Percentiles rank a stretch among this genome's conserved stretches.
phyloP scores from a whole-genome alignment of 2,329 filamentous ascomycete genomes.

The Calonectria pseudoreteaudii region DNA sequence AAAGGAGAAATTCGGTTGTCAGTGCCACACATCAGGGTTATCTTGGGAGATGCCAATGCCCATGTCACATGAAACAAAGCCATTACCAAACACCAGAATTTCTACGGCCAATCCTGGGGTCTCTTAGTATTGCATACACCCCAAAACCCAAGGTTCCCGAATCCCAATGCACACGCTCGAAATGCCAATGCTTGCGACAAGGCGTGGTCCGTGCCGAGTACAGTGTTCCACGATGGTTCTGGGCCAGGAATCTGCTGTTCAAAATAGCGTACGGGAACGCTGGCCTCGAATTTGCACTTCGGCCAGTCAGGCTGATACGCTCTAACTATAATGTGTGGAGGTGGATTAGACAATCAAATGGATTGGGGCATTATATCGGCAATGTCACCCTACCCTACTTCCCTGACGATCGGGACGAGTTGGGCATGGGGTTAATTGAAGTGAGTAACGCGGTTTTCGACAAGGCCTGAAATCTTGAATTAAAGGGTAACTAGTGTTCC shows the following conservation, averaged over 20 bases:
- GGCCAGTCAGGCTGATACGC: background rate
- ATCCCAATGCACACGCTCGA: background rate
- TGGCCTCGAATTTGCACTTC: background rate
- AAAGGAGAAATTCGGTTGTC: background rate
- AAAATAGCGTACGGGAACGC: background rate
- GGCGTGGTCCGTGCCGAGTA: background rate
- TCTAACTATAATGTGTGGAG: background rate
- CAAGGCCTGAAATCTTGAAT: background rate
- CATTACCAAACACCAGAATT: background rate
- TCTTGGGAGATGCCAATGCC: background rate
- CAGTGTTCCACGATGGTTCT: background rate
- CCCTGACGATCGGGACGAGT: background rate
- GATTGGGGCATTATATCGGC: background rate
- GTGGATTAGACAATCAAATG: background rate
- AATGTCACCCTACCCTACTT: background rate
- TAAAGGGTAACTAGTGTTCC: background rate
- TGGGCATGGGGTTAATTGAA: background rate
- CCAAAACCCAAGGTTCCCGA: background rate
- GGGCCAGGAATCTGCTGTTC: background rate
- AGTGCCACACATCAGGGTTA: background rate
- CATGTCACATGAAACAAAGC: background rate
- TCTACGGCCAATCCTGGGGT: background rate
- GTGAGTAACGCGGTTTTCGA: background rate
- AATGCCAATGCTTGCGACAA: background rate
- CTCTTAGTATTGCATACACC: background rate